Evolutionary conservation across 1,139 yeast genomes (phyloP).

Genomic region (Yamadazyma trypodendri): DNA sequence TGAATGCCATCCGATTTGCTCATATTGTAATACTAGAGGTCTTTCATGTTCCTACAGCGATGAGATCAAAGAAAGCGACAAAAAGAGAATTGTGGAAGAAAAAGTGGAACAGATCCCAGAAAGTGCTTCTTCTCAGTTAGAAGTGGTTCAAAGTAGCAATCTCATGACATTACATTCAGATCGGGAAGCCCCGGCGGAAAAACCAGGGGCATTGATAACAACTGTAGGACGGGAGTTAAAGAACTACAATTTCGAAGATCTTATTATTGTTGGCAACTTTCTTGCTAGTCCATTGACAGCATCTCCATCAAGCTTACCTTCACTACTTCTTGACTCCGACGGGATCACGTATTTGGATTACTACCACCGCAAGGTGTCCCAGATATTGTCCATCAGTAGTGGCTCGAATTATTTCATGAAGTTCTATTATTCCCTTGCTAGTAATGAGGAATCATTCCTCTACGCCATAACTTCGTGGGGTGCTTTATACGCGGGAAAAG

Average conservation of each 20-base stretch:
- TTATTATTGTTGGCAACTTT: constrained; percentile 5
- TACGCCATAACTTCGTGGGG: constrained; percentile 50
- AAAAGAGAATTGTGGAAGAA: neutral
- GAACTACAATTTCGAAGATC: constrained; percentile 13
- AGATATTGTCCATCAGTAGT: constrained; percentile 24
- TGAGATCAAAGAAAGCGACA: neutral
- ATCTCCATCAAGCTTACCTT: constrained; percentile 7
- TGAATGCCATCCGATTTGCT: constrained; percentile 26
- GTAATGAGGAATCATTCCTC: constrained; percentile 37
- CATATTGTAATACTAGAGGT: constrained; percentile 21
- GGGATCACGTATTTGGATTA: constrained; percentile 19
- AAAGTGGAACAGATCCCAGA: neutral
- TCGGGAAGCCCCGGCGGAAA: neutral
- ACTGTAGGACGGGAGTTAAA: neutral
- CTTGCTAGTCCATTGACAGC: neutral
- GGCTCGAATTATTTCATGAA: constrained; percentile 42
- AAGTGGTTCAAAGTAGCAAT: too few relatives aligned
- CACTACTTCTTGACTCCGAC: constrained; percentile 16
- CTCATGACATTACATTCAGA: neutral
- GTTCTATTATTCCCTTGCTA: constrained; percentile 42
- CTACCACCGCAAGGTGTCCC: constrained; percentile 20
- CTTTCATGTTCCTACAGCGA: constrained; percentile 9
- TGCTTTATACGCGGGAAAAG: constrained; percentile 22
- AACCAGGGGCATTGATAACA: neutral
- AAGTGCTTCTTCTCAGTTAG: too few relatives aligned